Conservation (phyloP, 148 eudicot genomes). For the Camellia japonica region DNA sequence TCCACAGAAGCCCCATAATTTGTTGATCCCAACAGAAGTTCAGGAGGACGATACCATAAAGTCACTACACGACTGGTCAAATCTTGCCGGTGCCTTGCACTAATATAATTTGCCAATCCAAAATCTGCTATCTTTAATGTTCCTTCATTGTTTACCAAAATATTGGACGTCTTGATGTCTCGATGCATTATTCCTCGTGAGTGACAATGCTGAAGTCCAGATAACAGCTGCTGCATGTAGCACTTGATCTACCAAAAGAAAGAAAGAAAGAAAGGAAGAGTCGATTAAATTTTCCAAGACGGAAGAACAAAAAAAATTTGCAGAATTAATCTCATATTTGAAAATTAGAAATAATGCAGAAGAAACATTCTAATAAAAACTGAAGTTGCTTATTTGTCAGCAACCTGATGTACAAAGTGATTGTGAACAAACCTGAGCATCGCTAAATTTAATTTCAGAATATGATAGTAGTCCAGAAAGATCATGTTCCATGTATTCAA, state of each 20-base stretch:
- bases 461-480: conserved; percentile 77
- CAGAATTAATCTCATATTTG: background rate
- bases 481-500: conserved; percentile 98
- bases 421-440: conserved; percentile 56
- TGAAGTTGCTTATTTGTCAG: background rate
- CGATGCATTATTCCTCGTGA: conserved; percentile 79
- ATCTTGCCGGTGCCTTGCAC: conserved; percentile 49
- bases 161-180: conserved; percentile 80
- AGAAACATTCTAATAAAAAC: background rate
- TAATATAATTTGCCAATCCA: conserved; percentile 71
- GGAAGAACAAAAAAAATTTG: background rate
- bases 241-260: conserved; percentile 68
- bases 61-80: conserved; percentile 95
- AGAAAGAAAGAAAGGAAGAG: background rate
- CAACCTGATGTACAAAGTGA: conserved; percentile 4
- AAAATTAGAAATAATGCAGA: background rate
- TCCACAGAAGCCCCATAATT: conserved; percentile 74
- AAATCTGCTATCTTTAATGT: conserved; percentile 81
- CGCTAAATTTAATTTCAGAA: conserved; percentile 64
- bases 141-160: conserved; percentile 77
- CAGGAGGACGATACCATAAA: conserved; percentile 98
- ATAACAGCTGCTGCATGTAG: conserved; percentile 72
- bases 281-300: background rate
- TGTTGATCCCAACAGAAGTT: conserved; percentile 81
- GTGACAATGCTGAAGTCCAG: conserved; percentile 81